These are phyloP conservation scores for Yamadazyma phyllophila DNA, from an alignment of 805 yeast genomes.

Conservation along the genomic window DNA sequence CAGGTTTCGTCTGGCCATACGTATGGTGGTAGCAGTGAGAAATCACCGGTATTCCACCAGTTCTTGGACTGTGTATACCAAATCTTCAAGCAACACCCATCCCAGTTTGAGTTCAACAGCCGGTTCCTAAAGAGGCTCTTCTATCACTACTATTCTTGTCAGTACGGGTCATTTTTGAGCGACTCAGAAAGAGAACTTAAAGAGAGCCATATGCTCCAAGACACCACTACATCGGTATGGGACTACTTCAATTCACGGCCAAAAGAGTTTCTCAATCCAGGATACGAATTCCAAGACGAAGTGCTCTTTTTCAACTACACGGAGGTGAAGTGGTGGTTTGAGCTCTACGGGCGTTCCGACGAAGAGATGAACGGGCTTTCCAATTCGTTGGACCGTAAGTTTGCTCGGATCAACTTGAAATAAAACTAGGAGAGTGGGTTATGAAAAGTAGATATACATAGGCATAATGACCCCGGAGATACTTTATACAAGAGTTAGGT, in stretches of 20 bases:
- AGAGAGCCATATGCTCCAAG: constrained; percentile 31
- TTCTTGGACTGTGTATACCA: constrained; percentile 90
- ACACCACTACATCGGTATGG: constrained; percentile 80
- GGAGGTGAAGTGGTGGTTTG: constrained; percentile 85
- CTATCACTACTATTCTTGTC: constrained; percentile 90
- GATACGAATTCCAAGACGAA: constrained; percentile 35
- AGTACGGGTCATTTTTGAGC: constrained; percentile 85
- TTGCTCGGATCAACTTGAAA: constrained; percentile 34
- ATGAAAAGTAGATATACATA: no score
- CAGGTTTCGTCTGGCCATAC: constrained; percentile 10
- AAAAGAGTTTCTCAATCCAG: constrained; percentile 61
- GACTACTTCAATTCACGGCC: constrained; percentile 82
- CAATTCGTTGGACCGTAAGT: constrained; percentile 39
- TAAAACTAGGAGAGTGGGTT: no score
- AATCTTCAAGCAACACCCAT: constrained; percentile 65
- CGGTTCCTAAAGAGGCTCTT: constrained; percentile 78
- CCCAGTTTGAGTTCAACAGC: constrained; percentile 81
- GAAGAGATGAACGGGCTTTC: constrained; percentile 48
- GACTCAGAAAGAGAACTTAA: constrained; percentile 66
- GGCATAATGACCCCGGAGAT: no score
- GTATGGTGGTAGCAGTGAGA: constrained; percentile 38
- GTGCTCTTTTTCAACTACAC: constrained; percentile 60
- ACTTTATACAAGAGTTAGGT: no score
- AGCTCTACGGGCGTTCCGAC: constrained; percentile 72
- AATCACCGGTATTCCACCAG: constrained; percentile 90